These are phyloP conservation scores for Dentipellis sp. DNA, from an alignment of 768 basidiomycete genomes.

Conservation along the genomic window DNA sequence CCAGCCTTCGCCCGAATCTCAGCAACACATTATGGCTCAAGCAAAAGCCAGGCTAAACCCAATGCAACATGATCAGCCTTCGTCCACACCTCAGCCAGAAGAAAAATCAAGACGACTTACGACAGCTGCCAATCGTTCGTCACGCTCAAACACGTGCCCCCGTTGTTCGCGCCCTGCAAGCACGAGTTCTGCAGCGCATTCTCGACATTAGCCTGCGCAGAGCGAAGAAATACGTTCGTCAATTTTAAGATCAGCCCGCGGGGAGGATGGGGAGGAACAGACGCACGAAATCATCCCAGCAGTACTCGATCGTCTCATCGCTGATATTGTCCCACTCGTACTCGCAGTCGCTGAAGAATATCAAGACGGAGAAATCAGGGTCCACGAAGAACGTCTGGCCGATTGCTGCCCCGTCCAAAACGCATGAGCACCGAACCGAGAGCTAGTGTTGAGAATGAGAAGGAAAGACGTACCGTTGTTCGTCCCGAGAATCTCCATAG, in stretches of 20 bases:
- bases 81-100: not conserved
- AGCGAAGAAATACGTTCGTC: not conserved
- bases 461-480: not conserved
- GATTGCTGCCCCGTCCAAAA: not conserved
- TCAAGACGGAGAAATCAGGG: not conserved
- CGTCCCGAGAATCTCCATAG: not conserved
- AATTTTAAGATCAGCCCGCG: not conserved
- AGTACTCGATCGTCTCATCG: not conserved
- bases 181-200: not conserved
- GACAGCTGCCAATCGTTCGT: not conserved
- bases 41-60: too few species aligned
- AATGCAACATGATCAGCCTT: too few species aligned
- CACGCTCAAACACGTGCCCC: not conserved
- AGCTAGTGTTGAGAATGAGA: too few species aligned
- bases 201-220: not conserved
- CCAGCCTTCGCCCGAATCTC: too few species aligned
- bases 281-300: conserved; percentile 1
- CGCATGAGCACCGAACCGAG: not conserved
- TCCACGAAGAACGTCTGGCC: conserved; percentile 2
- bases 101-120: not conserved
- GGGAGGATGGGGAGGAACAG: not conserved
- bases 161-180: not conserved
- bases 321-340: not conserved
- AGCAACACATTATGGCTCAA: too few species aligned
- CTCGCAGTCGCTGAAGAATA: conserved; percentile 1